Conservation (phyloP, 2,329 filamentous ascomycete genomes). For the Chrysosporium keratinophilum region DNA sequence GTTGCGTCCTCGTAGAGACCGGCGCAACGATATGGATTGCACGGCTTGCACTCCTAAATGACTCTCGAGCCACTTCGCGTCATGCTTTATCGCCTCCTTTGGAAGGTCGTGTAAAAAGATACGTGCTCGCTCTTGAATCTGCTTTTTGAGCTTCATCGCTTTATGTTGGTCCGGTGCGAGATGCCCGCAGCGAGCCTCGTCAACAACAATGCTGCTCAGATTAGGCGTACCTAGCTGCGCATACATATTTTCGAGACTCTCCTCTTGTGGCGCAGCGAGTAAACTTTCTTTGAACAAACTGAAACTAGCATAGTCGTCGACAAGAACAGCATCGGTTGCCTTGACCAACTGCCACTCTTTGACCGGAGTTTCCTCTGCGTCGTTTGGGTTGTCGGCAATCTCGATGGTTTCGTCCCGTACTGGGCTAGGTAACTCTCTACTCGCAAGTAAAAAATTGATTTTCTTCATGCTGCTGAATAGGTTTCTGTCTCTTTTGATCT, state of each 20-base stretch:
- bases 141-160: conserved; percentile 61
- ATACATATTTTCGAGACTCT: conserved; percentile 76
- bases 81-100: conserved; percentile 68
- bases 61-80: conserved; percentile 82
- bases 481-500: conserved; percentile 65
- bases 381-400: conserved; percentile 39
- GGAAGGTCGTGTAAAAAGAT: conserved; percentile 82
- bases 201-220: conserved; percentile 66
- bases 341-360: conserved; percentile 68
- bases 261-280: conserved; percentile 82
- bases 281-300: conserved; percentile 76
- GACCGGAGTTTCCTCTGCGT: conserved; percentile 54
- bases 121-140: conserved; percentile 77
- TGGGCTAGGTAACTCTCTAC: conserved; percentile 43
- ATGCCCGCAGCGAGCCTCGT: conserved; percentile 62
- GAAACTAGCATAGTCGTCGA: conserved; percentile 84
- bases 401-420: conserved; percentile 11
- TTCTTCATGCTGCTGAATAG: conserved; percentile 66
- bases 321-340: conserved; percentile 61
- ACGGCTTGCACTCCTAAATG: conserved; percentile 70
- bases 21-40: conserved; percentile 63
- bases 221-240: conserved; percentile 64
- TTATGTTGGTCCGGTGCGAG: conserved; percentile 55
- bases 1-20: conserved; percentile 60
- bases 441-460: conserved; percentile 71